phyloP scores from a whole-genome alignment of 441 rosid species.

The Croton setiger region DNA sequence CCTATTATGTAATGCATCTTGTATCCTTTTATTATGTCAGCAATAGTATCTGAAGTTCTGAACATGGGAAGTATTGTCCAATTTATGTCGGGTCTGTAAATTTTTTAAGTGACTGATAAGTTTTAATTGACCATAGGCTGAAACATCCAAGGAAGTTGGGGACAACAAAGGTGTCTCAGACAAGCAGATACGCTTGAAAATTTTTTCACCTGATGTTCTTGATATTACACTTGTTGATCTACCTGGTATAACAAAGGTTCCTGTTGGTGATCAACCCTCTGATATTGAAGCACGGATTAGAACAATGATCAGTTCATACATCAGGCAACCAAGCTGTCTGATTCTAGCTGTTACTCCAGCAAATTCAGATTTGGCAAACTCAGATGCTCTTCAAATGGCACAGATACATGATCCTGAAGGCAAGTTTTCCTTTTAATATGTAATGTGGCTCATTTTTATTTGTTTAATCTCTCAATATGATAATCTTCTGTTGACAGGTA shows the following conservation, averaged over 20 bases:
- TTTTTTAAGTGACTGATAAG: background rate
- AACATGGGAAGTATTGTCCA: background rate
- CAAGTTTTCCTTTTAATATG: constrained; percentile 23
- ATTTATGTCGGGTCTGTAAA: background rate
- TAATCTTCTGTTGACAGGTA: constrained; percentile 41
- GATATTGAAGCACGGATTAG: constrained; percentile 90
- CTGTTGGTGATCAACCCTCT: constrained; percentile 89
- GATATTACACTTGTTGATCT: constrained; percentile 92
- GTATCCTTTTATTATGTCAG: background rate
- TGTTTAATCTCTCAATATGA: constrained; percentile 4
- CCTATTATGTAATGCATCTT: background rate
- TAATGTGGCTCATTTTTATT: constrained; percentile 3
- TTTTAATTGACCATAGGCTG: constrained; percentile 43
- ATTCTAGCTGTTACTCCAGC: constrained; percentile 87
- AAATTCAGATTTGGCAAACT: constrained; percentile 87
- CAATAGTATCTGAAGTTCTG: background rate
- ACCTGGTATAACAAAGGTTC: constrained; percentile 91
- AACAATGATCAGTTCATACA: constrained; percentile 90
- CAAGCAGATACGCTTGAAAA: constrained; percentile 81
- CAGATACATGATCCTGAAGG: constrained; percentile 91
- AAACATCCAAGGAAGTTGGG: constrained; percentile 80
- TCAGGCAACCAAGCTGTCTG: constrained; percentile 77
- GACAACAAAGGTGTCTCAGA: constrained; percentile 79
- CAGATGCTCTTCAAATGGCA: constrained; percentile 92
- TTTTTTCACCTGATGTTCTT: constrained; percentile 83